These are phyloP conservation scores for Lactarius evosmus DNA, from an alignment of 768 basidiomycete species.

Conservation along the genomic window DNA sequence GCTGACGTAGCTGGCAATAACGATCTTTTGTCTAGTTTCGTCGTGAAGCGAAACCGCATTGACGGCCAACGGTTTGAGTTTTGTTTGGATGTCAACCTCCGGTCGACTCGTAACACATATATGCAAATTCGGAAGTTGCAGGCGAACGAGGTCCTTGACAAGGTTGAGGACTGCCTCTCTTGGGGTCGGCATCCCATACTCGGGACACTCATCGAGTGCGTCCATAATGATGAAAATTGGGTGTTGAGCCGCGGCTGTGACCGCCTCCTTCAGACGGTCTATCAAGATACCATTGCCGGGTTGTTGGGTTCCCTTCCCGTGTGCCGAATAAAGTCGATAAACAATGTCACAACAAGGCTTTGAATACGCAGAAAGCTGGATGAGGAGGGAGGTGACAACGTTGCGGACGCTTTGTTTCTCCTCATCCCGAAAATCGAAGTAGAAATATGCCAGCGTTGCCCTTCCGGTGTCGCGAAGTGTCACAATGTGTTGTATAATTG, in stretches of 20 bases:
- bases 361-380: background rate
- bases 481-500: background rate
- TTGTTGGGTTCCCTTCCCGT: background rate
- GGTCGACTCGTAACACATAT: slow-evolving; percentile 2
- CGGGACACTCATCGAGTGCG: background rate
- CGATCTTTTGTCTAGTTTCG: slow-evolving; percentile 11
- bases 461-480: background rate
- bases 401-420: background rate
- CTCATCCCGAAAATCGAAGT: background rate
- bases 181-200: background rate
- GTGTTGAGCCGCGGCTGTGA: background rate
- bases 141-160: background rate
- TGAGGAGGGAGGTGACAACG: background rate
- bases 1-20: slow-evolving; percentile 4
- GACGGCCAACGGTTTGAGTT: background rate
- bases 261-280: background rate
- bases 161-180: background rate
- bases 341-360: background rate
- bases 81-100: background rate
- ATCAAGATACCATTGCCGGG: background rate
- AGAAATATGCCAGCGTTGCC: background rate
- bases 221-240: background rate
- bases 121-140: background rate
- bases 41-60: slow-evolving; percentile 7
- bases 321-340: background rate